A percentile compares a stretch with the other conserved stretches of the same genome.
phyloP scores from a whole-genome alignment of 768 basidiomycete genomes.

The Cubamyces lactineus region DNA sequence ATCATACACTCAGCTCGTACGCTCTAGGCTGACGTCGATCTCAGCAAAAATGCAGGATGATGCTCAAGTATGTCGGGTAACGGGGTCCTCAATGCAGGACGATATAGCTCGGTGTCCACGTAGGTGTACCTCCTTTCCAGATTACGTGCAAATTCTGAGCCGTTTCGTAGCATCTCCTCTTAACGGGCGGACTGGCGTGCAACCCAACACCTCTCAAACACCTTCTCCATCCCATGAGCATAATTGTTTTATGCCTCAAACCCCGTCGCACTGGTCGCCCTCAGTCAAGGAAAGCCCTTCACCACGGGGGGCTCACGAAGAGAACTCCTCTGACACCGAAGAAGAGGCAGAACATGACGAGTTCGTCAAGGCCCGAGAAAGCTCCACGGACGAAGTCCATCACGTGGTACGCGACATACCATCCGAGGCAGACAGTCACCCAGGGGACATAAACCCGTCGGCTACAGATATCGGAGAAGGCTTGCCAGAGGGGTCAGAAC shows the following conservation, averaged over 20 bases:
- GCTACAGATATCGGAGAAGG: not conserved
- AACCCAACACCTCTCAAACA: not conserved
- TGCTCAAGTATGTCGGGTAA: too few species aligned
- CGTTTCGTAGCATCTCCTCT: not conserved
- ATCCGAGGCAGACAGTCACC: not conserved
- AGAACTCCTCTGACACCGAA: constrained; percentile 8
- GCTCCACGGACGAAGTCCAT: not conserved
- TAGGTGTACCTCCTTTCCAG: too few species aligned
- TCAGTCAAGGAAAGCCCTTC: constrained; percentile 17
- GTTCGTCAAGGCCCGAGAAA: not conserved
- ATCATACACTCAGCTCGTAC: not conserved
- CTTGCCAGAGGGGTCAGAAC: not conserved
- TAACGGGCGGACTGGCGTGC: not conserved
- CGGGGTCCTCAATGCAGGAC: too few species aligned
- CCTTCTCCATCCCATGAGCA: not conserved
- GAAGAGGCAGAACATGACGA: constrained; percentile 4
- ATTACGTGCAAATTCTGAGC: too few species aligned
- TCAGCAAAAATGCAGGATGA: too few species aligned
- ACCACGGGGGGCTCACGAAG: not conserved
- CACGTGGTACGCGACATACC: too few species aligned
- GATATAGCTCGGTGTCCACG: too few species aligned
- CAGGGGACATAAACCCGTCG: not conserved
- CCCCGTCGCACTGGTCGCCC: constrained; percentile 28
- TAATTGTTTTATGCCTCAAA: not conserved
- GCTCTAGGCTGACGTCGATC: too few species aligned